Base-by-base conservation (phyloP, 1,284 basidiomycete species). In the Vanrija pseudolonga region DNA sequence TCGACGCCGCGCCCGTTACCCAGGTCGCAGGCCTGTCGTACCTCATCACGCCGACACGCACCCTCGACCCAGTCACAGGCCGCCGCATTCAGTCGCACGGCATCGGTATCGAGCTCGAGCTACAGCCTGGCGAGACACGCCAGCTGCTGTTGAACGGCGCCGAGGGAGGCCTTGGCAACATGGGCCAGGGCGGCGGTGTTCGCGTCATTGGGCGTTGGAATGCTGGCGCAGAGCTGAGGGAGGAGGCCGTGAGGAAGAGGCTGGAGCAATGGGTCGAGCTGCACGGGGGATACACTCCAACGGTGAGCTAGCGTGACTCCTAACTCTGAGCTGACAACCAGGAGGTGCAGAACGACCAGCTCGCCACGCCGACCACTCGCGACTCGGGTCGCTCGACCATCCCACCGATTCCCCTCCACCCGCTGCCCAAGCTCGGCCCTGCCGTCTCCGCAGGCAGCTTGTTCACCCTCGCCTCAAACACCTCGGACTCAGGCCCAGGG, bases 131-230 rank as follows among this genome's bases (percentile, higher is more conserved):
- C 12, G 75, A 77, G 55, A 74, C 70, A 24, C 65, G 71, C 36
- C 67, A 71, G 59, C 43, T 72, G 11, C 47, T 71, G 23, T 43
- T 64, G 42, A 58, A 62, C 24, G 69, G 68, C 11, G 60, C 59
- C 3, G 64, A 66, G 45, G 73, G 69, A 23, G 69, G 70, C 0
- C 37, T 69, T 18, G 65, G 64, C 1, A 69, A 69, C 43, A 63
- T 62, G 49, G 69, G 71, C 0, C 64, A 71, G 45, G 72, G 71
- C 5, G 74, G 73, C 3, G 73, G 73, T 9, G 58, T 71, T 32
- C 73, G 70, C 1, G 71, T 74, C 1, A 56, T 78, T 5, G 71
- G 68, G 3, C 61, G 74, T n/a, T 77, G 76, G 76, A 76, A 65
- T 55, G 65, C 68, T 0, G 63, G 60, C 23, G 69, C 68, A 2